These are phyloP conservation scores for Wallacemonas rigidus DNA, from an alignment of 208 protist genomes.

Conservation along the genomic window DNA sequence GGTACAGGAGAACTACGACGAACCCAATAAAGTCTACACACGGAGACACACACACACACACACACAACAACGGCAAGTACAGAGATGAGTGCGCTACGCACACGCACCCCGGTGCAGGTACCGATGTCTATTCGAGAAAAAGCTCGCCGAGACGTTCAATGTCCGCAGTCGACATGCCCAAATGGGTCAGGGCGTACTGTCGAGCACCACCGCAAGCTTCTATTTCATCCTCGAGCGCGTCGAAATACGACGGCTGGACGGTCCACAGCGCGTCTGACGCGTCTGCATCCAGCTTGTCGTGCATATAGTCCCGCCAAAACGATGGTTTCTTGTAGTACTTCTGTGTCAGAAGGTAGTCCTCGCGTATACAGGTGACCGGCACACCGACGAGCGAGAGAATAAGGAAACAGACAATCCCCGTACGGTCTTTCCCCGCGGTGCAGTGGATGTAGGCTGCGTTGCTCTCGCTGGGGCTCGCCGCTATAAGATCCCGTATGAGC, in stretches of 20 bases:
- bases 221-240: conserved; percentile 8
- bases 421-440: conserved; percentile 43
- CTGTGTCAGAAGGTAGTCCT: conserved; percentile 37
- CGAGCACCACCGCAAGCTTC: neutral
- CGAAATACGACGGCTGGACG: conserved; percentile 1
- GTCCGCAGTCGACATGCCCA: neutral
- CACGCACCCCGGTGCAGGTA: neutral
- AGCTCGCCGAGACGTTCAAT: neutral
- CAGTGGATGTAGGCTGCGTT: conserved; percentile 45
- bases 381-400: conserved; percentile 33
- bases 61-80: neutral
- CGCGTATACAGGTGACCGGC: conserved; percentile 17
- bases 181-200: conserved; percentile 9
- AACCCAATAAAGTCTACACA: too few species aligned
- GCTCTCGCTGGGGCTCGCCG: conserved; percentile 12
- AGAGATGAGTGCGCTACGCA: too few species aligned
- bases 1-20: too few species aligned
- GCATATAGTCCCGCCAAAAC: conserved; percentile 16
- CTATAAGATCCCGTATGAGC: conserved; percentile 29
- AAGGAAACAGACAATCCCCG: conserved; percentile 27
- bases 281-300: conserved; percentile 13
- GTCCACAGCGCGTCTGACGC: conserved; percentile 5
- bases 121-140: conserved; percentile 1
- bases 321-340: conserved; percentile 14
- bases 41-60: neutral